phyloP scores from a whole-genome alignment of 164 flowering plant genomes.

The Tinospora cordifolia region DNA sequence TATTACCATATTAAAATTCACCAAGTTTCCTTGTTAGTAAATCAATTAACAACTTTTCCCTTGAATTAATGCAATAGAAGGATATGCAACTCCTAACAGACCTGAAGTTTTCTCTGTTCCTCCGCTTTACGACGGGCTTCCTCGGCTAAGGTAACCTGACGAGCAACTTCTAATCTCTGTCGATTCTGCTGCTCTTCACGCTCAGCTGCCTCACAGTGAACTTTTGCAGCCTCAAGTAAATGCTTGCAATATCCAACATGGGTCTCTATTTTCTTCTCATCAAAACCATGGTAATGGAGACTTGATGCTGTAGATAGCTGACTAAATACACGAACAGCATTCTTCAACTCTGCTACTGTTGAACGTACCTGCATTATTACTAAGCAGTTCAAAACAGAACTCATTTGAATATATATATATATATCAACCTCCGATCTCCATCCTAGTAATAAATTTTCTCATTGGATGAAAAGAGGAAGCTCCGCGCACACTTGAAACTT shows the following conservation, averaged over 20 bases:
- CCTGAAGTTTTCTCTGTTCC: constrained; percentile 84
- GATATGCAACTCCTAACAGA: constrained; percentile 14
- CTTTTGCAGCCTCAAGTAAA: constrained; percentile 81
- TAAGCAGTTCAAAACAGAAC: constrained; percentile 6
- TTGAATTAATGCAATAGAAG: background rate
- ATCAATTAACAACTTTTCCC: background rate
- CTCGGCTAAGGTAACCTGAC: constrained; percentile 77
- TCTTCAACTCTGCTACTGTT: constrained; percentile 79
- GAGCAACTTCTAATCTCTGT: constrained; percentile 78
- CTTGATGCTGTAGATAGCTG: constrained; percentile 77
- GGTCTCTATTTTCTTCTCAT: constrained; percentile 90
- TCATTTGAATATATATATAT: background rate
- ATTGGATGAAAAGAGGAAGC: background rate
- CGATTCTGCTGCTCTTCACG: constrained; percentile 77
- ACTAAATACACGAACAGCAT: constrained; percentile 87
- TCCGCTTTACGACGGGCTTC: constrained; percentile 92
- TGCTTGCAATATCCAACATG: constrained; percentile 95
- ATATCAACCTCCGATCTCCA: background rate
- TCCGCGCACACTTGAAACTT: background rate
- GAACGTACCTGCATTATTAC: constrained; percentile 53
- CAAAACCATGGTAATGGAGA: constrained; percentile 87
- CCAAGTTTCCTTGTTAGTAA: constrained; percentile 2
- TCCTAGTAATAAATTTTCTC: background rate
- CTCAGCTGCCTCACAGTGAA: constrained; percentile 90
- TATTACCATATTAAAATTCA: constrained; percentile 22